These are phyloP conservation scores for Penicillium malachiteum DNA, from an alignment of 495 filamentous ascomycete species.

Conservation along the genomic window DNA sequence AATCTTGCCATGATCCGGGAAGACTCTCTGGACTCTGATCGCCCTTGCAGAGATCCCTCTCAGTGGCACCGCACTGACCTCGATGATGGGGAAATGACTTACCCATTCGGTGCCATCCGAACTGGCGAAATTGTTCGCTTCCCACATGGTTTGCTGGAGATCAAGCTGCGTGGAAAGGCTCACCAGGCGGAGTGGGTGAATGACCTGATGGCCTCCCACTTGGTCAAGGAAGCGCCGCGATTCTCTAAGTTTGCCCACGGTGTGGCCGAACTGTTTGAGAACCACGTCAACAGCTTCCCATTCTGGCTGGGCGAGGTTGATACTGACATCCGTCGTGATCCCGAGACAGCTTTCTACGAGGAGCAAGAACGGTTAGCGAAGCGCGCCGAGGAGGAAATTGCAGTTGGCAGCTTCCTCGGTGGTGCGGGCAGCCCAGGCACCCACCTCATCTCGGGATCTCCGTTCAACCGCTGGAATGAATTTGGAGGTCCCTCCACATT, in stretches of 20 bases:
- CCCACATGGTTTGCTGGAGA: conserved; percentile 87
- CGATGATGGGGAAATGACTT: conserved; percentile 76
- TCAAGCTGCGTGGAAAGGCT: conserved; percentile 77
- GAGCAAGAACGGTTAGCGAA: conserved; percentile 80
- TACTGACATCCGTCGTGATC: conserved; percentile 89
- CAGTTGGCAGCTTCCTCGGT: conserved; percentile 80
- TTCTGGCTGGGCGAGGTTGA: conserved; percentile 94
- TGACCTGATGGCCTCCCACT: conserved; percentile 87
- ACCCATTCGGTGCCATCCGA: conserved; percentile 78
- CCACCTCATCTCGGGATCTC: conserved; percentile 54
- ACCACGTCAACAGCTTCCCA: conserved; percentile 91
- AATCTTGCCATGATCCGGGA: conserved; percentile 90
- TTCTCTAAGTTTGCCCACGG: conserved; percentile 98
- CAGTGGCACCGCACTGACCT: conserved; percentile 92
- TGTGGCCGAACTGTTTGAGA: conserved; percentile 86
- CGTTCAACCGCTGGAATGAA: conserved; percentile 37
- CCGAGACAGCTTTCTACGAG: conserved; percentile 84
- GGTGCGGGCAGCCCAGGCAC: conserved; percentile 47
- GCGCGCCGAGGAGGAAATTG: conserved; percentile 80
- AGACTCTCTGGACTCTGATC: conserved; percentile 76
- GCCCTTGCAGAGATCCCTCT: conserved; percentile 82
- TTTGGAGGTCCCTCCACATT: conserved; percentile 19
- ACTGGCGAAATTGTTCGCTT: conserved; percentile 92
- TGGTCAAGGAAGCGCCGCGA: conserved; percentile 81
- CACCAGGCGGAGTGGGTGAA: conserved; percentile 82